Percentiles rank a stretch among this genome's conserved stretches.
phyloP scores from a whole-genome alignment of 2,329 filamentous ascomycete genomes.

The Fusarium proliferatum region DNA sequence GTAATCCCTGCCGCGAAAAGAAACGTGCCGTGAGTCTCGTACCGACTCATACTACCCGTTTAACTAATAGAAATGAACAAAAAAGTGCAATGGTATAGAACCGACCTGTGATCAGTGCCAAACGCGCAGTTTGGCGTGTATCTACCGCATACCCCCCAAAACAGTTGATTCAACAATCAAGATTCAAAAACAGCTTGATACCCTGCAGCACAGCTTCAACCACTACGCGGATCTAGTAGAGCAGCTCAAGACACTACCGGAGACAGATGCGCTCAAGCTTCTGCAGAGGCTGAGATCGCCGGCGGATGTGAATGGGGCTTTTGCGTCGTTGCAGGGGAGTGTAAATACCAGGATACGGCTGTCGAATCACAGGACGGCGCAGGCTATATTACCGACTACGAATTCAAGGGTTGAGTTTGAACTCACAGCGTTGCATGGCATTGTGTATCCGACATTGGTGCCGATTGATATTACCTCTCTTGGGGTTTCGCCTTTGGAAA shows the following conservation, averaged over 20 bases:
- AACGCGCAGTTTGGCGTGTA: neutral
- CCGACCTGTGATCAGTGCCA: slow-evolving; percentile 14
- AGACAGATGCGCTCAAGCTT: slow-evolving; percentile 1
- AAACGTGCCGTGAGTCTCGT: slow-evolving; percentile 2
- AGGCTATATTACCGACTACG: neutral
- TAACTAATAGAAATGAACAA: neutral
- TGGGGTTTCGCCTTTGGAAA: neutral
- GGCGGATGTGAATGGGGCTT: neutral
- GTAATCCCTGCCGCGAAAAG: slow-evolving; percentile 14
- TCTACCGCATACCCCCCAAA: slow-evolving; percentile 7
- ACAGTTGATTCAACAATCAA: slow-evolving; percentile 10
- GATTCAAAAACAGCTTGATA: slow-evolving; percentile 8
- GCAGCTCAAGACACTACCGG: neutral
- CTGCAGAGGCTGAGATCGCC: neutral
- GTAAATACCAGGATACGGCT: neutral
- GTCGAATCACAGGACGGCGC: slow-evolving; percentile 1
- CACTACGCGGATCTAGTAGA: slow-evolving; percentile 1
- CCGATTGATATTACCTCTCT: neutral
- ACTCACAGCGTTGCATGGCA: neutral
- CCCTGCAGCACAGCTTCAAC: neutral
- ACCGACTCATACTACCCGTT: neutral
- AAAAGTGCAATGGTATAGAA: slow-evolving; percentile 1
- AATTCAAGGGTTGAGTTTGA: slow-evolving; percentile 5
- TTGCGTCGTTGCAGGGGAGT: neutral
- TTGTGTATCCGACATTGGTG: neutral